Conservation (phyloP, 139 green algal species). For the Volvox africanus region DNA sequence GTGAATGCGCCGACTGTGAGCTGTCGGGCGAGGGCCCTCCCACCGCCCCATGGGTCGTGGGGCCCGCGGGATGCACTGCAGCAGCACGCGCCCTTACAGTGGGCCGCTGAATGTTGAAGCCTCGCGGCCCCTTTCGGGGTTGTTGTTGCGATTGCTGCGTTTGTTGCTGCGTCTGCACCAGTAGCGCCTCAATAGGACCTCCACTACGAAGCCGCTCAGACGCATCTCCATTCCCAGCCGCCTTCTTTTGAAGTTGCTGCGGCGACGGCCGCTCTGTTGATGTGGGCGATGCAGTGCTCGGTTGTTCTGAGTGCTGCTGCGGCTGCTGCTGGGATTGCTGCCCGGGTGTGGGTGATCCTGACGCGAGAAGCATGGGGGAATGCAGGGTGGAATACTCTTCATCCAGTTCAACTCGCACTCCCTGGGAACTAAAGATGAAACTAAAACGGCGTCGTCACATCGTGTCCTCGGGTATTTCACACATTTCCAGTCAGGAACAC, state of each 20-base stretch:
- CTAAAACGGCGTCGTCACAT: no score
- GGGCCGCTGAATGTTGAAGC: conserved; percentile 29
- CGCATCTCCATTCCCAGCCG: background rate
- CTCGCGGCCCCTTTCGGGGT: background rate
- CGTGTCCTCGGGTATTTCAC: no score
- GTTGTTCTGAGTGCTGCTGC: background rate
- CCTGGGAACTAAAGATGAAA: no score
- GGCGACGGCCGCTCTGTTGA: background rate
- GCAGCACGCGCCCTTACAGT: background rate
- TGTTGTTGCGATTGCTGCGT: conserved; percentile 9
- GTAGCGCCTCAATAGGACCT: background rate
- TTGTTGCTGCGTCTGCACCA: background rate
- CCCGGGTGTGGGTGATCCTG: background rate
- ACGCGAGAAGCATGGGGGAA: background rate
- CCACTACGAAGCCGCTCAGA: background rate
- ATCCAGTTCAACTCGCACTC: no score
- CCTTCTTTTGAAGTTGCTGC: background rate
- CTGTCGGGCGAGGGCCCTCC: background rate
- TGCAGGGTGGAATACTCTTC: no score
- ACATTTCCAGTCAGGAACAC: no score
- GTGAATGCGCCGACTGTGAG: background rate
- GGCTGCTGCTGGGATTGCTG: conserved; percentile 4
- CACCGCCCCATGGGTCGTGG: background rate
- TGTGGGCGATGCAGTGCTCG: background rate
- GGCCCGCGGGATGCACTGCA: background rate